A percentile compares a stretch with the other conserved stretches of the same genome.
Evolutionary conservation across 192 early-diverging fungal species (phyloP).

Genomic region (Podila minutissima): DNA sequence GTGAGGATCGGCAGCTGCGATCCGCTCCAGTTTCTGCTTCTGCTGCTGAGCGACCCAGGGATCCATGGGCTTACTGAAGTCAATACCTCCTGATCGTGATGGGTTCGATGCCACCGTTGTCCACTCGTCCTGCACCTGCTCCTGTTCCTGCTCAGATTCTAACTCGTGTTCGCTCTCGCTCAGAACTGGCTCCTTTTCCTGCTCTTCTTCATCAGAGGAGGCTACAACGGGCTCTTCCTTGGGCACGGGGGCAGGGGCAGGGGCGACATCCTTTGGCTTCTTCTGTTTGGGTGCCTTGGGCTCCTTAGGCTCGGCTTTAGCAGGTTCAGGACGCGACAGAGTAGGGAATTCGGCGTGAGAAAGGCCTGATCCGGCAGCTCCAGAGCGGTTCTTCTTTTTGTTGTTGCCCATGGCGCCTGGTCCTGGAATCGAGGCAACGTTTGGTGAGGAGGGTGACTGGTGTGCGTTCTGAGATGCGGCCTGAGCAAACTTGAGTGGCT

Average conservation of each 20-base stretch:
- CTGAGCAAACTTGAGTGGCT: conserved; percentile 33
- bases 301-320: conserved; percentile 19
- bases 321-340: conserved; percentile 26
- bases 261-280: conserved; percentile 7
- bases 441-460: conserved; percentile 22
- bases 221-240: background rate
- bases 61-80: conserved; percentile 50
- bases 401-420: conserved; percentile 40
- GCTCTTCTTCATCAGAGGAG: conserved; percentile 1
- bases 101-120: conserved; percentile 27
- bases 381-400: conserved; percentile 38
- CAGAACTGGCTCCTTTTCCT: conserved; percentile 6
- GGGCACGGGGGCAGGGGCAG: background rate
- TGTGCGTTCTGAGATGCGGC: conserved; percentile 31
- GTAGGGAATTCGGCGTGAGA: conserved; percentile 46
- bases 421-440: conserved; percentile 40
- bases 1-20: conserved; percentile 42
- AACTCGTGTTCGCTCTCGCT: conserved; percentile 17
- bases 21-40: conserved; percentile 19
- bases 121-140: conserved; percentile 38
- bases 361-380: conserved; percentile 26
- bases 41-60: conserved; percentile 50
- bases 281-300: conserved; percentile 34
- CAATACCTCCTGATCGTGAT: conserved; percentile 38
- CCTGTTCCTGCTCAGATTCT: conserved; percentile 1